Conservation (phyloP, 1,284 basidiomycete genomes). For the Cerioporus squamosus region DNA sequence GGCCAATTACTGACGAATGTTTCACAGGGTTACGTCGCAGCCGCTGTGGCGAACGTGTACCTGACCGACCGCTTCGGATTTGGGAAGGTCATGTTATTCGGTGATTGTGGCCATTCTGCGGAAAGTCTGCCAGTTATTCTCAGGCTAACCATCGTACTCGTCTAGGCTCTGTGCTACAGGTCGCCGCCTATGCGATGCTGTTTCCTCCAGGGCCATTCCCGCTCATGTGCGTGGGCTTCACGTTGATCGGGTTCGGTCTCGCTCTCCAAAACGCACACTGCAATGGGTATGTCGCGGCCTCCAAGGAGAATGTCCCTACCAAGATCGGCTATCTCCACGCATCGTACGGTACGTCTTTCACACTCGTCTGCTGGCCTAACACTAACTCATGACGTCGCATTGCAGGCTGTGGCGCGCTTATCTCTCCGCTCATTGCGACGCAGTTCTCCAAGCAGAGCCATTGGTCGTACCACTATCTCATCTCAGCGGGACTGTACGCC, state of each 20-base stretch:
- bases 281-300: constrained; percentile 53
- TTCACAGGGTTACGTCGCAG: constrained; percentile 49
- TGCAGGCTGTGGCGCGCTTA: constrained; percentile 60
- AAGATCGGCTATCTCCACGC: constrained; percentile 71
- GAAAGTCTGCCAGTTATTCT: background rate
- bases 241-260: constrained; percentile 67
- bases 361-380: too few relatives aligned
- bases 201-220: constrained; percentile 69
- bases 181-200: constrained; percentile 58
- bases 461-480: constrained; percentile 70
- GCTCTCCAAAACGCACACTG: constrained; percentile 59
- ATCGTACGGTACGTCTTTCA: constrained; percentile 31
- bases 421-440: constrained; percentile 63
- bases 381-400: too few relatives aligned
- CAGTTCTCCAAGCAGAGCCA: constrained; percentile 54
- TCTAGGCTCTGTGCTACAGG: constrained; percentile 37
- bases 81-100: constrained; percentile 49
- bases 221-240: constrained; percentile 59
- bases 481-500: constrained; percentile 56
- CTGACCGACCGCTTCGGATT: constrained; percentile 57
- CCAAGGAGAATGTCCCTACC: constrained; percentile 46
- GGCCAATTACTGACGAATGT: background rate
- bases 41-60: constrained; percentile 52
- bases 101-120: constrained; percentile 15
- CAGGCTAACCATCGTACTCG: background rate